Conservation (phyloP, 805 yeast species). For the Kodamaea lidongshanica region DNA sequence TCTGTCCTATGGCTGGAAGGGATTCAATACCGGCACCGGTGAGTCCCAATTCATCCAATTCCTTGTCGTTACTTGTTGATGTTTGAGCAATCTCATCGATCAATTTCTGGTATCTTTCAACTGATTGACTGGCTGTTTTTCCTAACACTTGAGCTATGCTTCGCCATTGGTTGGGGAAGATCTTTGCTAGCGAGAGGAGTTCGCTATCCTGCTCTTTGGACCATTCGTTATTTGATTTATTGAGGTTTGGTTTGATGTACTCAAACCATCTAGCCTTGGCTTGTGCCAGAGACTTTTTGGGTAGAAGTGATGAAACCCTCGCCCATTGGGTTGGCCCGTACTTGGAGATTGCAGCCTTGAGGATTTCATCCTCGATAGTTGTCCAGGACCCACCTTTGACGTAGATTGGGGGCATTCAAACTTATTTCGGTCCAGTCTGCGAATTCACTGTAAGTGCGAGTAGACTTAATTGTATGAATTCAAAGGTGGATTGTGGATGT, state of each 20-base stretch:
- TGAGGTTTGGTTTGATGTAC: slow-evolving; percentile 70
- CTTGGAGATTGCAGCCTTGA: slow-evolving; percentile 85
- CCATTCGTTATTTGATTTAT: slow-evolving; percentile 54
- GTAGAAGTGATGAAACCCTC: slow-evolving; percentile 77
- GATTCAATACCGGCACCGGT: slow-evolving; percentile 52
- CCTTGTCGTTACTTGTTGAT: too few species aligned
- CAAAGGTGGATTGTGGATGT: too few species aligned
- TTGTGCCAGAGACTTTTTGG: slow-evolving; percentile 83
- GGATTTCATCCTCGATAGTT: slow-evolving; percentile 74
- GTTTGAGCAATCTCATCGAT: slow-evolving; percentile 42
- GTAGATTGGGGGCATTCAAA: slow-evolving; percentile 53
- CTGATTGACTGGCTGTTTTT: slow-evolving; percentile 80
- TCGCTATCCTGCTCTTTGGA: slow-evolving; percentile 68
- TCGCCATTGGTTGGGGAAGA: slow-evolving; percentile 92
- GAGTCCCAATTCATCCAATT: slow-evolving; percentile 29
- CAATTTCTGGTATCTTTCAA: slow-evolving; percentile 74
- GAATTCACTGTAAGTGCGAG: too few species aligned
- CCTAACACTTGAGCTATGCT: slow-evolving; percentile 77
- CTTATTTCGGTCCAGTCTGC: too few species aligned
- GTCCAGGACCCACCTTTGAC: slow-evolving; percentile 92
- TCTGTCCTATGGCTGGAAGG: slow-evolving; percentile 37
- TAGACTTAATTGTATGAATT: too few species aligned
- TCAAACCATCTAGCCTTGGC: slow-evolving; percentile 92
- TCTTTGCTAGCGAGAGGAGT: slow-evolving; percentile 56
- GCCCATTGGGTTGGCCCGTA: slow-evolving; percentile 96